Conservation (phyloP, 495 filamentous ascomycete species). For the Podospora comata region DNA sequence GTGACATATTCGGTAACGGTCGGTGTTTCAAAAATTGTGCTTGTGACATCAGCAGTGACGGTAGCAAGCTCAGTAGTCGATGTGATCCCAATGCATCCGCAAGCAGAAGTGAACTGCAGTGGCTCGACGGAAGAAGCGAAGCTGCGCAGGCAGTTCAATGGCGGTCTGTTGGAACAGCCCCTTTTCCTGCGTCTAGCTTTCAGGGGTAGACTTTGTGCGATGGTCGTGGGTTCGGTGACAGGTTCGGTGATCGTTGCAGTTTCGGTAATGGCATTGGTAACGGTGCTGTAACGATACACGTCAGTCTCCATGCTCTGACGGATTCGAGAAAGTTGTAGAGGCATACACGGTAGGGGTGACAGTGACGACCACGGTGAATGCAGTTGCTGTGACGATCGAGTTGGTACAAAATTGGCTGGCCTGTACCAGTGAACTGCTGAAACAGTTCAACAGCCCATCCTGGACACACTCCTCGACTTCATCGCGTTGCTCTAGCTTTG, state of each 20-base stretch:
- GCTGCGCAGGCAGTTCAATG: conserved; percentile 6
- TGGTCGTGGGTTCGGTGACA: not conserved
- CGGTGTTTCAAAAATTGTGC: not conserved
- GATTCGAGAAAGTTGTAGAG: not conserved
- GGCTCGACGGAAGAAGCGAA: conserved; percentile 2
- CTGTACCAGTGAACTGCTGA: conserved; percentile 7
- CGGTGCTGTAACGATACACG: not conserved
- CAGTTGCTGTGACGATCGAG: not conserved
- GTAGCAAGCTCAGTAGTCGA: conserved; percentile 6
- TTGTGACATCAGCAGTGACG: not conserved
- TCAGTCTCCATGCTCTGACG: not conserved
- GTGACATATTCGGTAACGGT: conserved; percentile 3
- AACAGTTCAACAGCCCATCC: not conserved
- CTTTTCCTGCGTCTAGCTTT: not conserved
- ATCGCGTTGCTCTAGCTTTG: not conserved
- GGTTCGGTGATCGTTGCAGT: not conserved
- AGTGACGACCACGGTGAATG: not conserved
- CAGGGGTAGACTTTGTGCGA: not conserved
- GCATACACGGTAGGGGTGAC: conserved; percentile 3
- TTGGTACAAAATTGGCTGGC: conserved; percentile 8
- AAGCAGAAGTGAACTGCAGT: not conserved
- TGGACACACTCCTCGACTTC: not conserved
- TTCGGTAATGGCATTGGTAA: not conserved
- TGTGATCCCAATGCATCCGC: conserved; percentile 4
- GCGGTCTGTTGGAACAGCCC: not conserved